phyloP scores from a whole-genome alignment of 495 filamentous ascomycete species.

The Daldinia childiae region DNA sequence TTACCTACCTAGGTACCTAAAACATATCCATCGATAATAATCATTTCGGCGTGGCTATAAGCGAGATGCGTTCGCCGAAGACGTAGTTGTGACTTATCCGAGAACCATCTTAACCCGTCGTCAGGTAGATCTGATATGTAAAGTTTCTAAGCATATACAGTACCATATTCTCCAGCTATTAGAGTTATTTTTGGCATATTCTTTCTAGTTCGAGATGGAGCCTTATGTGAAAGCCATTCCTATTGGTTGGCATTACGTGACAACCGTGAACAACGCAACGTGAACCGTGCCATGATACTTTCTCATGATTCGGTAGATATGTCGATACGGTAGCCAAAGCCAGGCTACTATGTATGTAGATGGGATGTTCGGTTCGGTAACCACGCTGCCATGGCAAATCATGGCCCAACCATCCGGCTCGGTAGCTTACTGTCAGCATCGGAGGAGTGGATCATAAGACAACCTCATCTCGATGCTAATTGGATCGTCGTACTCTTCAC shows the following conservation, averaged over 20 bases:
- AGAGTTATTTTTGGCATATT: background rate
- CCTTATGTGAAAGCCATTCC: background rate
- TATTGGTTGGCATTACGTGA: constrained; percentile 12
- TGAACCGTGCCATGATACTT: background rate
- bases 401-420: constrained; percentile 24
- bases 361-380: constrained; percentile 26
- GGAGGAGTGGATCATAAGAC: constrained; percentile 2
- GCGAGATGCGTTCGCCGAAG: background rate
- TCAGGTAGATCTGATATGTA: background rate
- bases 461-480: constrained; percentile 4
- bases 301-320: constrained; percentile 11
- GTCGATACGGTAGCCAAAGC: background rate
- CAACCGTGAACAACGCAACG: background rate
- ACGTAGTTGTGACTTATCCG: background rate
- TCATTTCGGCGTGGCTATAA: background rate
- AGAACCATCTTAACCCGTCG: background rate
- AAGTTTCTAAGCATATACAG: background rate
- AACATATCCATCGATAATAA: background rate
- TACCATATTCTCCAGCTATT: background rate
- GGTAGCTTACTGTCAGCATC: constrained; percentile 17
- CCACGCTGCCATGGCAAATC: constrained; percentile 29
- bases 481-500: background rate
- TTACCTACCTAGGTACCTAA: too few species aligned
- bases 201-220: constrained; percentile 1
- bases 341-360: constrained; percentile 7